phyloP scores from a whole-genome alignment of 2,329 filamentous ascomycete species.

The Coniochaeta ligniaria region DNA sequence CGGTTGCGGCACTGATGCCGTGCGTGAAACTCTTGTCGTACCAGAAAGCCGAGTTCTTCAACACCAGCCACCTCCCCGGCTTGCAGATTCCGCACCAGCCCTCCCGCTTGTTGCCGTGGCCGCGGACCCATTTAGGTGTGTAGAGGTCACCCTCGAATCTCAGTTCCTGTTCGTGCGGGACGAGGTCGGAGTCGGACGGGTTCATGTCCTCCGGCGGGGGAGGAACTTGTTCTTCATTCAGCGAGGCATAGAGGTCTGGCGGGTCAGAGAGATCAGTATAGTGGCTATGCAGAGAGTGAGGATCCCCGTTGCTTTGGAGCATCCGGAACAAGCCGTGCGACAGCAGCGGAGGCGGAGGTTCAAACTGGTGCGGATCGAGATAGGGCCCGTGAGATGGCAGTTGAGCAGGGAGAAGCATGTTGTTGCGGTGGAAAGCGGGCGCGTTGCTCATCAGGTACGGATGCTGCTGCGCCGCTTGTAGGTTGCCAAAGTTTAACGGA shows the following conservation, averaged over 20 bases:
- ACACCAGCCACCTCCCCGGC: slow-evolving; percentile 74
- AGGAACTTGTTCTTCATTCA: slow-evolving; percentile 65
- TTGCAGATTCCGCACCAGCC: slow-evolving; percentile 89
- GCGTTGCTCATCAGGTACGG: slow-evolving; percentile 48
- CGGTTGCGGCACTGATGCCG: slow-evolving; percentile 76
- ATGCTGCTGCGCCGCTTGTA: slow-evolving; percentile 47
- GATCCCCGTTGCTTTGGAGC: slow-evolving; percentile 67
- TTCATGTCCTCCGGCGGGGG: slow-evolving; percentile 79
- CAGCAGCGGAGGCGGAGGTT: slow-evolving; percentile 55
- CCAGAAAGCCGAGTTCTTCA: slow-evolving; percentile 90
- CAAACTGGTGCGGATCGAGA: slow-evolving; percentile 37
- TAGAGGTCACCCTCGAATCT: slow-evolving; percentile 77
- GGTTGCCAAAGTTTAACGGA: slow-evolving; percentile 46
- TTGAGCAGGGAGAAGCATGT: slow-evolving; percentile 52
- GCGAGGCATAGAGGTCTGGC: slow-evolving; percentile 68
- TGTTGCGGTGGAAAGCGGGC: slow-evolving; percentile 42
- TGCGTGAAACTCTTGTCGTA: slow-evolving; percentile 90
- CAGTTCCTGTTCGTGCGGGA: slow-evolving; percentile 71
- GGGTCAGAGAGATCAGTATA: slow-evolving; percentile 69
- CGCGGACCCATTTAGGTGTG: slow-evolving; percentile 76
- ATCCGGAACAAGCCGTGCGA: slow-evolving; percentile 68
- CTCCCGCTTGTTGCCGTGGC: slow-evolving; percentile 80
- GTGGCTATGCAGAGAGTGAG: slow-evolving; percentile 59
- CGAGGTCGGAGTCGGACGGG: slow-evolving; percentile 65
- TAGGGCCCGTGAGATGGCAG: slow-evolving; percentile 36